Evolutionary conservation across 352 stramenopile species (phyloP).

Genomic region (Hyphochytrium catenoides): DNA sequence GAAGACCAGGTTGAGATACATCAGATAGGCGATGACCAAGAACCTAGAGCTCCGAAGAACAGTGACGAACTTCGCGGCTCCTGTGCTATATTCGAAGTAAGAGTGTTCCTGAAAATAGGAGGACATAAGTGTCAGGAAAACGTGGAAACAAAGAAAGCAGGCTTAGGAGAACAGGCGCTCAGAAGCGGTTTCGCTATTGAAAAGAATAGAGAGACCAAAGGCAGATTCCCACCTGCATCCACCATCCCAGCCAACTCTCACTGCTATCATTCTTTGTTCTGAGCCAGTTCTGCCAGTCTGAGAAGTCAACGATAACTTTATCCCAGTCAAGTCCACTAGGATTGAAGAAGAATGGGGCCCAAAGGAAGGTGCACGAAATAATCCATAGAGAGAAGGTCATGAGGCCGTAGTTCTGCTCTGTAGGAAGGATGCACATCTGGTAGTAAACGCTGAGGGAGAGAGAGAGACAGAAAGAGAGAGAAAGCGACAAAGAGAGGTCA

Average conservation of each 20-base stretch:
- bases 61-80: conserved; percentile 26
- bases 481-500: too few relatives aligned
- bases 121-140: too few relatives aligned
- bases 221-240: too few relatives aligned
- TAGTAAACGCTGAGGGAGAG: too few relatives aligned
- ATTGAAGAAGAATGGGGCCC: conserved; percentile 62
- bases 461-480: too few relatives aligned
- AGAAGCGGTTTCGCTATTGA: too few relatives aligned
- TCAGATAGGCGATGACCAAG: conserved; percentile 28
- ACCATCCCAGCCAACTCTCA: conserved; percentile 38
- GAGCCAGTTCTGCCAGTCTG: conserved; percentile 50
- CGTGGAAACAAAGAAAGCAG: too few relatives aligned
- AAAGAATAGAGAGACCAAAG: too few relatives aligned
- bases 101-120: too few relatives aligned
- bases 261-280: conserved; percentile 25
- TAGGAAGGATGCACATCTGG: conserved; percentile 69
- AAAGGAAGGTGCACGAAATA: conserved; percentile 40
- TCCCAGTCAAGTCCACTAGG: conserved; percentile 56
- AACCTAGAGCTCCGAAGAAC: conserved; percentile 55
- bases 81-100: conserved; percentile 50
- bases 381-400: conserved; percentile 64
- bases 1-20: conserved; percentile 45
- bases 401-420: conserved; percentile 66
- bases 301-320: conserved; percentile 55
- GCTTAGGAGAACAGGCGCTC: too few relatives aligned